Evolutionary conservation across 1,284 basidiomycete species (phyloP).

Genomic region (Fomitopsis pinicola): DNA sequence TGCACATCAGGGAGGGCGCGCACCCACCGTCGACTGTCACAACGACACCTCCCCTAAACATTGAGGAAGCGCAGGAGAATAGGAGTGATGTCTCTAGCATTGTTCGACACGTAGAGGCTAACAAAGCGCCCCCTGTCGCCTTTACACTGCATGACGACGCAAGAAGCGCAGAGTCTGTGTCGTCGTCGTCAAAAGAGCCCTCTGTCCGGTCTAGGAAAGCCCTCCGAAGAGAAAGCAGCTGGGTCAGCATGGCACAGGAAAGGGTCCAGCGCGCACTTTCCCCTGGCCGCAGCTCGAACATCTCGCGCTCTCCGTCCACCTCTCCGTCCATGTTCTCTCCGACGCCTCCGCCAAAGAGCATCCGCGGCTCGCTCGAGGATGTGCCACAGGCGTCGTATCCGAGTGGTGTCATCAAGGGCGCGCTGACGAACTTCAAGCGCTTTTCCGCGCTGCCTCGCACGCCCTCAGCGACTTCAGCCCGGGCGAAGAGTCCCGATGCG

Average conservation of each 20-base stretch:
- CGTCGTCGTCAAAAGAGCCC: not conserved
- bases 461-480: constrained; percentile 37
- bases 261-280: constrained; percentile 13
- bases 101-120: not conserved
- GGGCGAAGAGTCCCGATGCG: constrained; percentile 5
- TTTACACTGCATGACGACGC: not conserved
- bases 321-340: constrained; percentile 12
- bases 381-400: constrained; percentile 8
- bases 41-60: constrained; percentile 15
- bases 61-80: not conserved
- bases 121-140: not conserved
- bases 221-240: constrained; percentile 28
- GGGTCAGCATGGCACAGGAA: constrained; percentile 26
- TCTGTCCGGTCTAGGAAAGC: constrained; percentile 14
- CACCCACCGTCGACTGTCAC: constrained; percentile 47
- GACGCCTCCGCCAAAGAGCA: constrained; percentile 45
- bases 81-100: not conserved
- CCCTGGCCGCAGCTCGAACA: constrained; percentile 10
- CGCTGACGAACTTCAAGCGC: constrained; percentile 40
- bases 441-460: constrained; percentile 57
- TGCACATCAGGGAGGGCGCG: constrained; percentile 64
- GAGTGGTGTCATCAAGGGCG: constrained; percentile 20
- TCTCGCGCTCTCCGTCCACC: constrained; percentile 16
- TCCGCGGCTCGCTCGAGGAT: constrained; percentile 23
- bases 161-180: not conserved